These are phyloP conservation scores for Trichoderma atroviride DNA, from an alignment of 2,329 filamentous ascomycete genomes.

Conservation along the genomic window DNA sequence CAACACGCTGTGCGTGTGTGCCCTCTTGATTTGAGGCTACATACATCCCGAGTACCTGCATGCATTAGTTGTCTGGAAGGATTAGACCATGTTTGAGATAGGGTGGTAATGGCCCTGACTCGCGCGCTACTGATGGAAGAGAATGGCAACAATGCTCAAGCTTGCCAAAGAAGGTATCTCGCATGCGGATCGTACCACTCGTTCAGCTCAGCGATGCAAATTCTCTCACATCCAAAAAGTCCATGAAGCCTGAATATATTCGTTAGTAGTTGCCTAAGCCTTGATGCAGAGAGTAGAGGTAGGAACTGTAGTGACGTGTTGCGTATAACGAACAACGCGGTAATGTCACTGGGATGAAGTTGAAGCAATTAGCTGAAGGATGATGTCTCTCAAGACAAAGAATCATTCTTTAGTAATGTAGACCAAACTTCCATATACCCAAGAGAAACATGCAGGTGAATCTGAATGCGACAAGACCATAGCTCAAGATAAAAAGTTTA, in stretches of 20 bases:
- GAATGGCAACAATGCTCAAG: background rate
- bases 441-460: too few relatives aligned
- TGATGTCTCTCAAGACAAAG: too few relatives aligned
- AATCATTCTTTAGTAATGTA: background rate
- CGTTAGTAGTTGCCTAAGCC: background rate
- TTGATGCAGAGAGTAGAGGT: background rate
- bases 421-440: background rate
- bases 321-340: too few relatives aligned
- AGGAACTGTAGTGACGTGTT: background rate
- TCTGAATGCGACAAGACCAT: background rate
- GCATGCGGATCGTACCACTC: background rate
- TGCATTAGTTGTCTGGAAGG: background rate
- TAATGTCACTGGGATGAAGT: too few relatives aligned
- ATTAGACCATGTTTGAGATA: background rate
- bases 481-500: background rate
- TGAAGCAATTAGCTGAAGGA: too few relatives aligned
- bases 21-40: background rate
- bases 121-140: background rate
- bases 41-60: background rate
- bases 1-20: background rate
- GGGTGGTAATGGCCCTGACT: background rate
- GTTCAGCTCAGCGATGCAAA: background rate
- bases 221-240: background rate
- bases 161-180: background rate
- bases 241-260: background rate